Base-by-base conservation (phyloP, 1,284 basidiomycete genomes). In the Hemileia vastatrix region DNA sequence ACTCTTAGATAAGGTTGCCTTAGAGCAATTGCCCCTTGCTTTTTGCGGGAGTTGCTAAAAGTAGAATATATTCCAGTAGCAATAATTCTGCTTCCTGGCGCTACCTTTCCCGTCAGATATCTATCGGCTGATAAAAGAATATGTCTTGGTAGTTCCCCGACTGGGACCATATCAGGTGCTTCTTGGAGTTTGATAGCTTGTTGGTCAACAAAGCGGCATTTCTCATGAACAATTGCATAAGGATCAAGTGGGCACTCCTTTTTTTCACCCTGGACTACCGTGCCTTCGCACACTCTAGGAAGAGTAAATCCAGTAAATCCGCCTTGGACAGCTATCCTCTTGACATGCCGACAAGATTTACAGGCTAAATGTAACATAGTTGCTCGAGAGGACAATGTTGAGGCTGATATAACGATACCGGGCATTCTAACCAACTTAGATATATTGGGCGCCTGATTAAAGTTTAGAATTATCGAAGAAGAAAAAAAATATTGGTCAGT, bases 111-210 rank as follows among this genome's bases (percentile, higher is more conserved):
- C 0, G 91, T 90, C 54, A 95, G 79, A 73, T 90, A 86, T 27
- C 79, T 78, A 76, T 99, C 95, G 9, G 85, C 86, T 40, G 89
- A 93, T 24, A 98, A 81, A 59, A 96, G 83, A 82, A 99, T 92
- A 77, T 98, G 95, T 47, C 93, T 80, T 3, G 95, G 95, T 51
- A 99, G 80, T 74, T 99, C 95, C 80, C 95, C 95, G 21, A 98
- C 92, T 1, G 95, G 95, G 0, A 99, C 95, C 91, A 97, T 96
- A 76, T 99, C 95, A 0, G 95, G 95, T 5, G 94, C 93, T 78
- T 99, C 95, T 77, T 99, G 95, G 13, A 99, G 82, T 77, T 99
- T 99, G 71, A 99, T 82, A 5, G 85, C 89, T 77, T 99, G 95
- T 71, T 93, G 90, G 76, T 99, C 95, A 27, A 94, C 87, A 75